Evolutionary conservation across 192 early-diverging fungal genomes (phyloP).

Genomic region (Dissophora globulifera): DNA sequence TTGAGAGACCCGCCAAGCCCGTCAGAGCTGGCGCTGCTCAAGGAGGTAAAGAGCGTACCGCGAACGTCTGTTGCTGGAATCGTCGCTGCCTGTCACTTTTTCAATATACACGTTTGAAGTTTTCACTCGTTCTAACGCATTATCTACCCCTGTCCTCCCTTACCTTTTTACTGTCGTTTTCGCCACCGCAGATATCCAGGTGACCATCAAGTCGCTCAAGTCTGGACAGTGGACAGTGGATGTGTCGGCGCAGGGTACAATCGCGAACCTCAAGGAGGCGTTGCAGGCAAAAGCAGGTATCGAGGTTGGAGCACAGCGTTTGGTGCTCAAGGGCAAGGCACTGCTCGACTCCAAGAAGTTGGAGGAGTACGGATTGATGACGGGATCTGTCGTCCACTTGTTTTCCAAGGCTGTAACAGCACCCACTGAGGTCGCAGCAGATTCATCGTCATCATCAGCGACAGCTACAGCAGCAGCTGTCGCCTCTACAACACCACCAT

Average conservation of each 20-base stretch:
- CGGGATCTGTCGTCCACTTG: constrained; percentile 60
- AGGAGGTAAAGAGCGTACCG: constrained; percentile 49
- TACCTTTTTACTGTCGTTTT: not conserved
- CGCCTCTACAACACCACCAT: not conserved
- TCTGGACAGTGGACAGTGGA: constrained; percentile 51
- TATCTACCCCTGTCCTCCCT: too few relatives aligned
- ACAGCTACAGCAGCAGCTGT: constrained; percentile 1
- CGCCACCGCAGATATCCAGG: constrained; percentile 55
- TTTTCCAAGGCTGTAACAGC: constrained; percentile 56
- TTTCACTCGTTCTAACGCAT: too few relatives aligned
- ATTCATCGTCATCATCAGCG: not conserved
- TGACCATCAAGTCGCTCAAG: constrained; percentile 58
- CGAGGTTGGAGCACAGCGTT: constrained; percentile 54
- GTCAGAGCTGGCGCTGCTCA: constrained; percentile 19
- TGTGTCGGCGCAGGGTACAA: constrained; percentile 52
- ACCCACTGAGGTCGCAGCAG: not conserved
- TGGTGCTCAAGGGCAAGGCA: constrained; percentile 70
- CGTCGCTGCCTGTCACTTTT: too few relatives aligned
- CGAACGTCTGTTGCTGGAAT: too few relatives aligned
- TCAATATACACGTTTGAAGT: too few relatives aligned
- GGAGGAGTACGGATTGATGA: constrained; percentile 57
- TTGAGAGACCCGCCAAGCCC: constrained; percentile 38
- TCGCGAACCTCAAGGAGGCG: constrained; percentile 53
- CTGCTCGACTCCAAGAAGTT: constrained; percentile 64
- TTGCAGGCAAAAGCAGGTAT: constrained; percentile 44